phyloP scores from a whole-genome alignment of 306 rosid genomes.

The Cyamopsis tetragonoloba region DNA sequence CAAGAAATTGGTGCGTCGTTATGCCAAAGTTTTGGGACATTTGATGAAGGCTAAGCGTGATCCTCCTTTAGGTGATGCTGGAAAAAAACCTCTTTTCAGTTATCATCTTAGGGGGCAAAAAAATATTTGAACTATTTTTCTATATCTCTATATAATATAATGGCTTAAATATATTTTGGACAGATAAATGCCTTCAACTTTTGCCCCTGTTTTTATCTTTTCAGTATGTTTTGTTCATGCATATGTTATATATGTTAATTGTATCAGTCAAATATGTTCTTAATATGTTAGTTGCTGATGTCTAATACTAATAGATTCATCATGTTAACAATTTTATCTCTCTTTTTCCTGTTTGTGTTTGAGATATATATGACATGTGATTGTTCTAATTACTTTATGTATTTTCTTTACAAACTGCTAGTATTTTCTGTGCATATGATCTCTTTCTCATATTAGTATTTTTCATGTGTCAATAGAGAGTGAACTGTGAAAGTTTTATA shows the following conservation, averaged over 20 bases:
- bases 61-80: conserved; percentile 41
- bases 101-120: conserved; percentile 32
- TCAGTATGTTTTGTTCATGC: conserved; percentile 21
- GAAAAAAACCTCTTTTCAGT: conserved; percentile 42
- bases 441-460: neutral
- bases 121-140: neutral
- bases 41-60: conserved; percentile 56
- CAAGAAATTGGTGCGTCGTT: conserved; percentile 68
- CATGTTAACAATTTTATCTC: neutral
- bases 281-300: conserved; percentile 3
- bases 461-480: neutral
- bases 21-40: conserved; percentile 62
- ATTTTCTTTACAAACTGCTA: neutral
- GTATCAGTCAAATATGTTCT: conserved; percentile 5
- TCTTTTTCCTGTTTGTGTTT: neutral
- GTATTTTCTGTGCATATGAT: neutral
- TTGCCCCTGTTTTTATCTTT: neutral
- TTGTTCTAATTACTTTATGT: neutral
- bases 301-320: neutral
- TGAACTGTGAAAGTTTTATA: neutral
- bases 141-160: neutral
- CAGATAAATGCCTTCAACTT: conserved; percentile 7
- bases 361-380: neutral
- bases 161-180: conserved; percentile 7
- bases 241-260: neutral